These are phyloP conservation scores for Beauveria australis DNA, from an alignment of 2,329 filamentous ascomycete genomes.

Conservation along the genomic window DNA sequence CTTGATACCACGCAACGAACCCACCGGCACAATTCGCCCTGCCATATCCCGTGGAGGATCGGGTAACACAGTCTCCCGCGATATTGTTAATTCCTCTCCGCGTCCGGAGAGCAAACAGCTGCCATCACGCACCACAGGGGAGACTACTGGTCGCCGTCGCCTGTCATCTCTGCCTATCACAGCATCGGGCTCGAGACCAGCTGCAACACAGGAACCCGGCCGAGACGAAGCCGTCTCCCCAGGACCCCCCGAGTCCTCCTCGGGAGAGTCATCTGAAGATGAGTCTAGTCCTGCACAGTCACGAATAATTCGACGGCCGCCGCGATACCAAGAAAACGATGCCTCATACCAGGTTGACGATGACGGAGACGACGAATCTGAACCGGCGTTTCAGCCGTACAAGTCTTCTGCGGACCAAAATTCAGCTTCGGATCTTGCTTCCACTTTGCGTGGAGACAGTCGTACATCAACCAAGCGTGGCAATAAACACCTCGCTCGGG, in stretches of 20 bases:
- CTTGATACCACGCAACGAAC: slow-evolving; percentile 42
- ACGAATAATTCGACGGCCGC: slow-evolving; percentile 51
- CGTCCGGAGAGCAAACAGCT: slow-evolving; percentile 18
- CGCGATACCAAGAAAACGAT: slow-evolving; percentile 38
- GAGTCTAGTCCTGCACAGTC: slow-evolving; percentile 48
- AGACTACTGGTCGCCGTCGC: slow-evolving; percentile 27
- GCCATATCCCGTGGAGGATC: slow-evolving; percentile 41
- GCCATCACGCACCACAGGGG: slow-evolving; percentile 18
- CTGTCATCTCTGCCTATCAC: slow-evolving; percentile 38
- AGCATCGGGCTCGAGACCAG: not conserved
- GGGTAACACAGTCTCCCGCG: slow-evolving; percentile 32
- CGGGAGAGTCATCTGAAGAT: slow-evolving; percentile 35
- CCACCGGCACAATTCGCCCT: slow-evolving; percentile 34
- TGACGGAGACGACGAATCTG: slow-evolving; percentile 48
- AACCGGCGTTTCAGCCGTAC: slow-evolving; percentile 48
- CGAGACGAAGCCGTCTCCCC: slow-evolving; percentile 24
- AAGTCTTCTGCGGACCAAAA: slow-evolving; percentile 27
- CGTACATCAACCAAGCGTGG: slow-evolving; percentile 25
- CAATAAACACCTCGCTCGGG: slow-evolving; percentile 22
- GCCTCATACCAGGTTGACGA: slow-evolving; percentile 40
- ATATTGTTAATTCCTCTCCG: slow-evolving; percentile 25
- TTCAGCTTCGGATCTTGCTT: slow-evolving; percentile 39
- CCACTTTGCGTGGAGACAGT: slow-evolving; percentile 42
- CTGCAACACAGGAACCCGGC: slow-evolving; percentile 14
- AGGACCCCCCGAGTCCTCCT: slow-evolving; percentile 29